Percentiles rank a stretch among this genome's conserved stretches.
Evolutionary conservation across 768 basidiomycete genomes (phyloP).

Genomic region (Rhodocollybia butyracea): DNA sequence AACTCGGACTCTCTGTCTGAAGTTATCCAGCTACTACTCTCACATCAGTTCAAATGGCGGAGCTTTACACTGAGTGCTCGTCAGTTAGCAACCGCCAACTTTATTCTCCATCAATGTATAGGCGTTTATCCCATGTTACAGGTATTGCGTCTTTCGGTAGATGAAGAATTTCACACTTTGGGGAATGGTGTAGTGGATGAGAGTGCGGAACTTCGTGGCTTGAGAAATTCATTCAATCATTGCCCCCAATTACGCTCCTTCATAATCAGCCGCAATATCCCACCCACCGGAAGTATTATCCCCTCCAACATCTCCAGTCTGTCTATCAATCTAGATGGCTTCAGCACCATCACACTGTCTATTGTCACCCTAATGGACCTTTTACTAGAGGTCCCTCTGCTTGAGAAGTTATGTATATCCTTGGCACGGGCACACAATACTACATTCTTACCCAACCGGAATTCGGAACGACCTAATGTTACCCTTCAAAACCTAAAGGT

Average conservation of each 20-base stretch:
- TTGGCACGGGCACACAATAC: constrained; percentile 28
- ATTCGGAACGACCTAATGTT: constrained; percentile 12
- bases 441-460: constrained; percentile 19
- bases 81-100: constrained; percentile 33
- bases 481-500: constrained; percentile 21
- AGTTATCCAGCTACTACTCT: constrained; percentile 38
- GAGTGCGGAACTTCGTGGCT: constrained; percentile 17
- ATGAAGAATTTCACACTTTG: constrained; percentile 23
- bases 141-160: constrained; percentile 26
- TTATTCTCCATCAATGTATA: constrained; percentile 34
- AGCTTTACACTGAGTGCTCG: constrained; percentile 37
- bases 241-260: constrained; percentile 33
- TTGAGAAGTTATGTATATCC: constrained; percentile 39
- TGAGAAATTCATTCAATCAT: constrained; percentile 24
- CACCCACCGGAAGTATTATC: constrained; percentile 30
- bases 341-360: constrained; percentile 17
- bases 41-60: constrained; percentile 40
- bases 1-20: constrained; percentile 25
- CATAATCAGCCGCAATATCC: constrained; percentile 28
- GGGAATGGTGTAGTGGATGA: constrained; percentile 13
- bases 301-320: constrained; percentile 32
- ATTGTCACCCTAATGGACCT: constrained; percentile 24
- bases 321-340: constrained; percentile 27
- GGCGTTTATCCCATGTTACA: constrained; percentile 33
- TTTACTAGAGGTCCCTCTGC: constrained; percentile 35